Evolutionary conservation across 108 stramenopile genomes (phyloP), one percentile per base, ranked within the genome.

Genomic region (Nitzschia sp.): DNA sequence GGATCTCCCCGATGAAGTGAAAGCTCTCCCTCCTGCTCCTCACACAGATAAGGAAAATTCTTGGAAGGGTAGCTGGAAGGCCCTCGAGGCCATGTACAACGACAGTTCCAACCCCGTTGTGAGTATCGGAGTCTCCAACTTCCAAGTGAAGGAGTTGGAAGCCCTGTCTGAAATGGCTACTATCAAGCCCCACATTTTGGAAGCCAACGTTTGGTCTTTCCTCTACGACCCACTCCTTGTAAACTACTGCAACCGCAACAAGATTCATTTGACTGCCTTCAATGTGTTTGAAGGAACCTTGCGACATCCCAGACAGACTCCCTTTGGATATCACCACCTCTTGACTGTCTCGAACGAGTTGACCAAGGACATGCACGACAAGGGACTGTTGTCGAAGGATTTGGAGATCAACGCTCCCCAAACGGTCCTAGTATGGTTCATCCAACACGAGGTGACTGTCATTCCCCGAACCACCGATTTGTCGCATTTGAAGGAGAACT

Each of bases 121-220:
- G 15, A 86, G 86, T 51, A 94, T 94, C 48, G 93, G 93, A 3
- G 86, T 94, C 24, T 89, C 89, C 42, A 94, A 94, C 68, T 94
- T 94, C 65, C 80, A 86, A 9, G 17, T 81, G 21, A 71, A 88
- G 9, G 93, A 94, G 56, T 52, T 92, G 56, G 79, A 77, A 40
- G 74, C 65, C 17, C 63, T 94, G 34, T 43, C 64, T n/a, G 57
- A 60, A 37, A 37, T 73, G 22, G 75, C 84, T 12, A 51, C 41
- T 34, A 50, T 91, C 17, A 22, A 54, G 37, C 93, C 93, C 1
- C 86, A 89, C 43, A 51, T 94, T 0, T 50, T 85, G 40, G 88
- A 94, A 71, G 78, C 77, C 24, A 89, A 90, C 69, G 56, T 85
- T 6, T 94, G 93, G 93, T 44, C 53, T 10, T 72, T 88, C 24